Base-by-base conservation (phyloP, 495 filamentous ascomycete genomes). In the Hypoxylon perforatum region DNA sequence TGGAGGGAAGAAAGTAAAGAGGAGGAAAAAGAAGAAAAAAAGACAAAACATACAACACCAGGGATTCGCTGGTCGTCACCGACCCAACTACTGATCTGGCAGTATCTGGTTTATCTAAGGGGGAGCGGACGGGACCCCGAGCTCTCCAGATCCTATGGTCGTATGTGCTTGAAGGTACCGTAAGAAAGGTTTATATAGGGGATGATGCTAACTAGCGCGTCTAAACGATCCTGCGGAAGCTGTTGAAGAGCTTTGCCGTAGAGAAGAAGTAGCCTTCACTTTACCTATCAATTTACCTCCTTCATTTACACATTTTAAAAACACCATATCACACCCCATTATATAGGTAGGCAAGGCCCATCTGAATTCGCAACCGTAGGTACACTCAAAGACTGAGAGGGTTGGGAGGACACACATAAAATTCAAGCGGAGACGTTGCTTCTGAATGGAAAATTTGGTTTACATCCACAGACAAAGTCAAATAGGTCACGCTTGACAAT, bases 401-500 rank as follows among this genome's bases (percentile, higher is more conserved):
- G 75, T 17, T 71, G 69, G 41, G 59, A 63, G 4, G 56, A 70
- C 9, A 50, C 78, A 41, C 65, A 71, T 15, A 72, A 79, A 30
- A 81, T 85, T 42, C 58, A 68, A 9, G 77, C 75, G 2, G 60
- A 66, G 14, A 79, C 78, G 7, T 64, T 85, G 21, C 73, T 86
- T 4, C 70, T 81, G 23, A 86, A 86, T 56, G 83, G 84, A 2
- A 67, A 74, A 10, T 81, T 0, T 85, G 75, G 61, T 84, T 83
- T 51, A 45, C 68, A 19, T 47, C 58, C 5, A 79, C 80, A 23
- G 47, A 65, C 10, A 79, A 78, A 35, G 78, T 81, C 23, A 83
- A 77, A 56, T 85, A 82, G 83, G 73, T 83, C 6, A 75, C 67
- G 8, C 76, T 84, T 21, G 74, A 73, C 19, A 70, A 80, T 23